These are phyloP conservation scores for Drosera spatulata DNA, from an alignment of 179 eudicot genomes.

Conservation along the genomic window DNA sequence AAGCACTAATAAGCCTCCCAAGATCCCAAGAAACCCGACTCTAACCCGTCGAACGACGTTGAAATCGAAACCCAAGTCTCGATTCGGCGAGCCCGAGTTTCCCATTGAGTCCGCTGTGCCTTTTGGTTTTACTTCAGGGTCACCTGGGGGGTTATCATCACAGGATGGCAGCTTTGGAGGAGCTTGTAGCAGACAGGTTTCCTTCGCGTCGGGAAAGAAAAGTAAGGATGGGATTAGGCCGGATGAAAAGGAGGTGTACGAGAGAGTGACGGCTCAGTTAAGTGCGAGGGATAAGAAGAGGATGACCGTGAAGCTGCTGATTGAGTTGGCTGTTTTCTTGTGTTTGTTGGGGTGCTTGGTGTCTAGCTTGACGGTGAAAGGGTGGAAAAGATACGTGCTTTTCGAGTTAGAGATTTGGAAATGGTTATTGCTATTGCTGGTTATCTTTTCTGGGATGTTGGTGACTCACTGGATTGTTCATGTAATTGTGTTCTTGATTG, in stretches of 20 bases:
- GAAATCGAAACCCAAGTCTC: constrained; percentile 13
- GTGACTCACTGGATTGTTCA: constrained; percentile 23
- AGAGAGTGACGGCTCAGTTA: constrained; percentile 22
- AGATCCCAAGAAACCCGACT: constrained; percentile 6
- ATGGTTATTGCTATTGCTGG: constrained; percentile 33
- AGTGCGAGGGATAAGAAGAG: constrained; percentile 17
- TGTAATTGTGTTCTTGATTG: constrained; percentile 25
- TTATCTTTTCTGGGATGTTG: constrained; percentile 27
- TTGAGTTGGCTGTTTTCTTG: constrained; percentile 16
- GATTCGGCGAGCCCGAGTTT: constrained; percentile 29
- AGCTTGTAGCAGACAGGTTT: neutral
- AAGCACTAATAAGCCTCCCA: constrained; percentile 10
- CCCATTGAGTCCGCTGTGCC: constrained; percentile 11
- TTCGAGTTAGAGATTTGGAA: constrained; percentile 23
- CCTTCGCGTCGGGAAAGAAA: constrained; percentile 6
- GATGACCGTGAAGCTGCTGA: constrained; percentile 9
- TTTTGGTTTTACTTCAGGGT: neutral
- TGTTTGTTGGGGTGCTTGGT: constrained; percentile 16
- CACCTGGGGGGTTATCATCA: neutral
- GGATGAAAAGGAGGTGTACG: constrained; percentile 30
- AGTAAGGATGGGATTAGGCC: constrained; percentile 10
- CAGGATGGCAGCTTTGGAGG: neutral
- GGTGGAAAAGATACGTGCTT: constrained; percentile 7
- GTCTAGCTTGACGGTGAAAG: constrained; percentile 13
- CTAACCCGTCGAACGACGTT: constrained; percentile 4